Evolutionary conservation across 1,139 yeast species (phyloP), one percentile per base, ranked within the genome.

Genomic region (Hyphopichia buzzinii): DNA sequence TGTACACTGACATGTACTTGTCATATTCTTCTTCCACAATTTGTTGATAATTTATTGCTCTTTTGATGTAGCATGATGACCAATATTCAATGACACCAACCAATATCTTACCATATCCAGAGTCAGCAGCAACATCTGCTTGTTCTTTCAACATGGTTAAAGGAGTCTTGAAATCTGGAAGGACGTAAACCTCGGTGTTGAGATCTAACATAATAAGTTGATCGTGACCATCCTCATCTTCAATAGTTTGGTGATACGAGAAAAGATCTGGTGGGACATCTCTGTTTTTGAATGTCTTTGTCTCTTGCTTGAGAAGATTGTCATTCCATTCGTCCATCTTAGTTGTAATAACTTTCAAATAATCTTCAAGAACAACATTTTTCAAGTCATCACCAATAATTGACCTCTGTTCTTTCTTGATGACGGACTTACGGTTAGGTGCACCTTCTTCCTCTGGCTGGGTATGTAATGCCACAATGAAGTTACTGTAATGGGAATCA

Each of bases 41-140:
- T 16, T 52, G 52, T 42, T 72, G 71, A 79, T 89, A 86, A 40
- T 72, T 75, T 16, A 63, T 60, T 41, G 85, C 87, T 42, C 96
- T 68, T 36, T 70, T 64, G 34, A 74, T 65, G 43, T 88, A 68
- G 36, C 86, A 69, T 10, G 63, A 65, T 19, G 85, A 77, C 73
- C 92, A 86, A 42, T 84, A 81, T 39, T 77, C 82, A 23, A 89
- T 78, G 11, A 88, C 95, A n/a, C 94, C 94, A 8, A 83, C 81
- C 31, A 88, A 67, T 23, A 89, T 85, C 44, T 83, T 77, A 8
- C 92, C 88, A 55, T 86, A 90, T 2, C 89, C 88, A 2, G 95
- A 81, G 28, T 84, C 92, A 0, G 92, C 88, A 0, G 96, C 95
- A 8, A 86, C 94, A 47, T 86, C 95, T n/a, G 89, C 84, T 56